Evolutionary conservation across 805 yeast genomes (phyloP).

Genomic region (Saccharomycopsis vini): DNA sequence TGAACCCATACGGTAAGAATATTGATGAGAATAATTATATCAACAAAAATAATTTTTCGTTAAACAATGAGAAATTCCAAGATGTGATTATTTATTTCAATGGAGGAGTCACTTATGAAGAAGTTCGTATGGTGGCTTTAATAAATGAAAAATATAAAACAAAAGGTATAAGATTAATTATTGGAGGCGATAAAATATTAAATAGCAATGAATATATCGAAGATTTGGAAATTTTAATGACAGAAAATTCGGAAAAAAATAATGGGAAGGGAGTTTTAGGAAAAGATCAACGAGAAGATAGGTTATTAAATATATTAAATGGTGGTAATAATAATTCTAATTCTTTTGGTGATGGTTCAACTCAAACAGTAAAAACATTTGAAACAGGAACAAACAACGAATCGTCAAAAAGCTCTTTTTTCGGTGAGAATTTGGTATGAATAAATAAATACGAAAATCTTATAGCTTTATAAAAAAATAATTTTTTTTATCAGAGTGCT

Average conservation of each 20-base stretch:
- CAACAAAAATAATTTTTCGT: slow-evolving; percentile 11
- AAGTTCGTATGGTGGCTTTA: slow-evolving; percentile 72
- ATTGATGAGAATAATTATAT: slow-evolving; percentile 17
- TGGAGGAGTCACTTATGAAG: slow-evolving; percentile 92
- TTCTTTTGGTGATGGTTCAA: too few species aligned
- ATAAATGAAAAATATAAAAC: slow-evolving; percentile 40
- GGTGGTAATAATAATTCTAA: not conserved
- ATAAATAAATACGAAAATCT: not conserved
- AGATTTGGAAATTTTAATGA: slow-evolving; percentile 19
- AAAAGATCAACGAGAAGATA: slow-evolving; percentile 5
- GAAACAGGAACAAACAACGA: too few species aligned
- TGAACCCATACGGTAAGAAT: slow-evolving; percentile 25
- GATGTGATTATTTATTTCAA: slow-evolving; percentile 65
- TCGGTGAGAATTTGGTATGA: slow-evolving; percentile 14
- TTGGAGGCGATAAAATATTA: slow-evolving; percentile 72
- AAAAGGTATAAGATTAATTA: slow-evolving; percentile 47
- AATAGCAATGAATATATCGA: slow-evolving; percentile 36
- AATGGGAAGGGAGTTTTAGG: slow-evolving; percentile 14
- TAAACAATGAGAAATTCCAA: slow-evolving; percentile 35
- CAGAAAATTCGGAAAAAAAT: slow-evolving; percentile 15
- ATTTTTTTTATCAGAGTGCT: too few species aligned
- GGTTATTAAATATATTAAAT: slow-evolving; percentile 6
- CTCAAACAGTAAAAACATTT: not conserved
- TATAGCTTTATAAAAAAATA: not conserved
- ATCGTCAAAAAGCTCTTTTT: too few species aligned